Percentiles rank a stretch among this genome's conserved stretches.
Evolutionary conservation across 2,329 filamentous ascomycete genomes (phyloP).

Genomic region (Fusarium udum): DNA sequence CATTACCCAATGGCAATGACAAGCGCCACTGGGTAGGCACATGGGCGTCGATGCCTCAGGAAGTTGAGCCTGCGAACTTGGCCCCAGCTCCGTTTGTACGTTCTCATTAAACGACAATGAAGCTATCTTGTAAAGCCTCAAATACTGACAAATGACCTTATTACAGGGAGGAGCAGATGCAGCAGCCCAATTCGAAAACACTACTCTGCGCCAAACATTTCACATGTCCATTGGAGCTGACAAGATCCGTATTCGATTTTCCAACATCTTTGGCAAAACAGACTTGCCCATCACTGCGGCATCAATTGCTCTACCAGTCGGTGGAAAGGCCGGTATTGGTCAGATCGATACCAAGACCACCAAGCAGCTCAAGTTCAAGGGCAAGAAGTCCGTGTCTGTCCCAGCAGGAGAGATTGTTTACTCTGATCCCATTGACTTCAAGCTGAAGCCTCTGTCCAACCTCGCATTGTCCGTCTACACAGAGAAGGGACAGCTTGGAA

Average conservation of each 20-base stretch:
- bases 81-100: constrained; percentile 27
- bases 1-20: neutral
- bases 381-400: constrained; percentile 10
- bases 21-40: constrained; percentile 26
- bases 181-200: constrained; percentile 20
- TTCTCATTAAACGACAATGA: rapidly evolving
- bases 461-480: constrained; percentile 22
- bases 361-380: constrained; percentile 10
- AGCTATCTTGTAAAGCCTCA: rapidly evolving
- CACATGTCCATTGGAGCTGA: constrained; percentile 20
- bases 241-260: constrained; percentile 17
- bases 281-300: constrained; percentile 16
- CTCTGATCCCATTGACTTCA: constrained; percentile 24
- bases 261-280: constrained; percentile 29
- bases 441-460: constrained; percentile 14
- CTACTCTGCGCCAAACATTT: constrained; percentile 24
- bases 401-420: constrained; percentile 6
- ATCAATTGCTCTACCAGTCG: constrained; percentile 5
- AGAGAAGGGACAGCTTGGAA: constrained; percentile 19
- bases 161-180: constrained; percentile 12
- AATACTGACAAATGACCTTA: neutral
- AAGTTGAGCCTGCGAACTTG: constrained; percentile 22
- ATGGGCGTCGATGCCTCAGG: constrained; percentile 30
- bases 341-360: constrained; percentile 11
- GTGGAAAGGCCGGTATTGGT: constrained; percentile 14